Evolutionary conservation across 148 eudicot species (phyloP).

Genomic region (Arbutus unedo): DNA sequence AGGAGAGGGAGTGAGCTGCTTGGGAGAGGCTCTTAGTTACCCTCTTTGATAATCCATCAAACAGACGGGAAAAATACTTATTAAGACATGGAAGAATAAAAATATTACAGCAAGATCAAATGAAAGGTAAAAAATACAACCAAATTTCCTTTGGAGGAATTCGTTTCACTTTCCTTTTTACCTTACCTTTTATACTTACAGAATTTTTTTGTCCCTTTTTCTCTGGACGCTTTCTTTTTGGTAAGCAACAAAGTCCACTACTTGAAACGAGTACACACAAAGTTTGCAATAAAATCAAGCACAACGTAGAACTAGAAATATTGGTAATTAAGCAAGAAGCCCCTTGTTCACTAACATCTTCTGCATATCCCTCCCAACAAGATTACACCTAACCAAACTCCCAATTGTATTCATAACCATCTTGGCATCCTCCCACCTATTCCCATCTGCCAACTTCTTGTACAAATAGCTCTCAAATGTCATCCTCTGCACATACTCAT

Average conservation of each 20-base stretch:
- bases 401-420: slow-evolving; percentile 70
- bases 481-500: slow-evolving; percentile 96
- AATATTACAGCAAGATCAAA: background rate
- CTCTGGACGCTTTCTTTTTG: background rate
- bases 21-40: no score
- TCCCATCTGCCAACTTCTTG: slow-evolving; percentile 72
- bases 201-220: background rate
- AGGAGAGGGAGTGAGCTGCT: no score
- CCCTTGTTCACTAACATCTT: background rate
- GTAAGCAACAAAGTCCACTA: background rate
- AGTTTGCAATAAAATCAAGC: background rate
- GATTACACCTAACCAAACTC: slow-evolving; percentile 61
- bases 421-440: slow-evolving; percentile 61
- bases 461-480: slow-evolving; percentile 96
- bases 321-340: slow-evolving; percentile 17
- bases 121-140: background rate
- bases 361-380: slow-evolving; percentile 48
- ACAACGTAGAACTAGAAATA: background rate
- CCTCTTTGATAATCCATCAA: no score
- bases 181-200: background rate
- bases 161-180: background rate
- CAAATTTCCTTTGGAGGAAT: background rate
- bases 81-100: background rate
- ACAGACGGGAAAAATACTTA: background rate
- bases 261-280: background rate